These are phyloP conservation scores for Diversispora epigaea DNA, from an alignment of 192 early-diverging fungal species.

Conservation along the genomic window DNA sequence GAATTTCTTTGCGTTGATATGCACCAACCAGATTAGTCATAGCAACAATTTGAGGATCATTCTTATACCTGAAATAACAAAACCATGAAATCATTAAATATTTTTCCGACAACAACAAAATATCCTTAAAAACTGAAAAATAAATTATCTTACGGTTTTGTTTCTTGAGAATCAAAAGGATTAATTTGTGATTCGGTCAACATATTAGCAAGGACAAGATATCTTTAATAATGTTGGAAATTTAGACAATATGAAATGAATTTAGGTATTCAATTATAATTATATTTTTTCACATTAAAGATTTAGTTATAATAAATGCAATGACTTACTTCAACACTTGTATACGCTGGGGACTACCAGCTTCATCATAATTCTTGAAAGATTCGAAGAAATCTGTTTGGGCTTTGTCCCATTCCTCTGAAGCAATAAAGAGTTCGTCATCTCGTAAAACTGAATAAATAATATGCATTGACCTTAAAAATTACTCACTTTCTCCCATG, in stretches of 20 bases:
- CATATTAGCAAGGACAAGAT: slow-evolving; percentile 96
- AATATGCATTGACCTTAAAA: background rate
- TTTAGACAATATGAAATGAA: background rate
- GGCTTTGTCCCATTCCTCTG: slow-evolving; percentile 88
- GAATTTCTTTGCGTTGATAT: slow-evolving; percentile 86
- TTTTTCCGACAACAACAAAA: slow-evolving; percentile 11
- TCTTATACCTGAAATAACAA: slow-evolving; percentile 68
- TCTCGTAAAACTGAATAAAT: background rate
- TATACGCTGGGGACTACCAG: slow-evolving; percentile 89
- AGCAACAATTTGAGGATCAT: slow-evolving; percentile 87
- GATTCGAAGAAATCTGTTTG: slow-evolving; percentile 95
- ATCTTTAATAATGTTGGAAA: slow-evolving; percentile 39
- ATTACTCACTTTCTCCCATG: slow-evolving; percentile 80
- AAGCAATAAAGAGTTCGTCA: background rate
- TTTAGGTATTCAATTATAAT: background rate
- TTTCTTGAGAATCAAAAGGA: slow-evolving; percentile 96
- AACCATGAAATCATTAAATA: background rate
- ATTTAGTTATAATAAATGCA: too few species aligned
- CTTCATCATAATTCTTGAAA: slow-evolving; percentile 98
- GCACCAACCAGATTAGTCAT: slow-evolving; percentile 91
- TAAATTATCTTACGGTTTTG: slow-evolving; percentile 70
- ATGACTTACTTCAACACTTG: slow-evolving; percentile 77
- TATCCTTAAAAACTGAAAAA: background rate
- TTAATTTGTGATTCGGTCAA: slow-evolving; percentile 94
- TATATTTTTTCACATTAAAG: background rate